Evolutionary conservation across 768 basidiomycete species (phyloP).

Genomic region (Mycena chlorophos): DNA sequence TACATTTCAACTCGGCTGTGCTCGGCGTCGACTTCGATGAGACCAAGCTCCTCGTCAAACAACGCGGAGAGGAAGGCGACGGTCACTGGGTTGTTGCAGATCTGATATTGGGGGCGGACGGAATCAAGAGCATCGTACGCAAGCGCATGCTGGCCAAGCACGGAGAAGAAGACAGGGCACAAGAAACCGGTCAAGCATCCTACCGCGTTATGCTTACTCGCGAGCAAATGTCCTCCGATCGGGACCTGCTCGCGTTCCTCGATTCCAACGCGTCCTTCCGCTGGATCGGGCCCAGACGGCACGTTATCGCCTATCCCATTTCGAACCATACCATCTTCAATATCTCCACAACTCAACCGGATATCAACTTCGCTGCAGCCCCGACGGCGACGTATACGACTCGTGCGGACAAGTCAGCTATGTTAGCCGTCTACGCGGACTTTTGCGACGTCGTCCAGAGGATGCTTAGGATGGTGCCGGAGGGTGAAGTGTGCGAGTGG

Average conservation of each 20-base stretch:
- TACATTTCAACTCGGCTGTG: slow-evolving; percentile 29
- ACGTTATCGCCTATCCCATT: slow-evolving; percentile 42
- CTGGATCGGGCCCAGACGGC: slow-evolving; percentile 39
- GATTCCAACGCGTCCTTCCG: slow-evolving; percentile 31
- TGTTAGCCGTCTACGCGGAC: slow-evolving; percentile 34
- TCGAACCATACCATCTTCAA: slow-evolving; percentile 36
- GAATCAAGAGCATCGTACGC: slow-evolving; percentile 36
- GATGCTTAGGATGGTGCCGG: slow-evolving; percentile 35
- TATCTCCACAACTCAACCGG: slow-evolving; percentile 39
- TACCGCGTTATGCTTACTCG: slow-evolving; percentile 39
- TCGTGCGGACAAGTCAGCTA: slow-evolving; percentile 33
- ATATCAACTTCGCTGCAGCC: slow-evolving; percentile 34
- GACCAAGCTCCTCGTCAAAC: slow-evolving; percentile 13
- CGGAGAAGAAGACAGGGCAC: slow-evolving; percentile 30
- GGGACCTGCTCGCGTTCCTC: slow-evolving; percentile 35
- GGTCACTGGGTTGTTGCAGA: slow-evolving; percentile 32
- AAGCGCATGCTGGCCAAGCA: slow-evolving; percentile 32
- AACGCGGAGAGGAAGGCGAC: slow-evolving; percentile 12
- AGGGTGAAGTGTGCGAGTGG: slow-evolving; percentile 41
- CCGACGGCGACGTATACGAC: slow-evolving; percentile 37
- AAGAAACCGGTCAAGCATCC: slow-evolving; percentile 40
- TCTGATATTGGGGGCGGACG: slow-evolving; percentile 38
- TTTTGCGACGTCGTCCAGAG: slow-evolving; percentile 38
- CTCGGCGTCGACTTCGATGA: slow-evolving; percentile 28
- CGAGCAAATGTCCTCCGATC: slow-evolving; percentile 31